These are phyloP conservation scores for Fusarium napiforme DNA, from an alignment of 2,329 filamentous ascomycete genomes.

Conservation along the genomic window DNA sequence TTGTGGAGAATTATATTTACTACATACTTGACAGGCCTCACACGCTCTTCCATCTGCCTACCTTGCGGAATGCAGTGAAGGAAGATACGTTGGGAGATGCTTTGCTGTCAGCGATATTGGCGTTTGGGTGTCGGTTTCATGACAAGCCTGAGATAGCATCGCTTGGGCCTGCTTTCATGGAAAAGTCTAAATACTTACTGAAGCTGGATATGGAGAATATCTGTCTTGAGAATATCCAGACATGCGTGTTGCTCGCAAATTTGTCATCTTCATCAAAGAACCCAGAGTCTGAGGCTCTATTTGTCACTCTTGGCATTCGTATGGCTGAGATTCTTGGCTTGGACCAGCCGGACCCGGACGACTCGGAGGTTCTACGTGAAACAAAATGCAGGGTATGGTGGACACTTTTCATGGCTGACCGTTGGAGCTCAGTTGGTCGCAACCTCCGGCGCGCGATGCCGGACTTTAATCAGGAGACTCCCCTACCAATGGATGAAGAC, in stretches of 20 bases:
- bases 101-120: neutral
- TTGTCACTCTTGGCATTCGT: slow-evolving; percentile 4
- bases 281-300: slow-evolving; percentile 9
- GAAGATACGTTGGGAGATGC: neutral
- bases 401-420: slow-evolving; percentile 11
- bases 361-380: slow-evolving; percentile 3
- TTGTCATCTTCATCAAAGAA: slow-evolving; percentile 6
- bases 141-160: neutral
- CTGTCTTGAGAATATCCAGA: slow-evolving; percentile 14
- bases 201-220: slow-evolving; percentile 10
- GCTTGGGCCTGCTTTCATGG: slow-evolving; percentile 2
- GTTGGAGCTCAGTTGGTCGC: slow-evolving; percentile 10
- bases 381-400: slow-evolving; percentile 18
- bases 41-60: neutral
- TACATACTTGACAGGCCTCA: slow-evolving; percentile 13
- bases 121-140: slow-evolving; percentile 10
- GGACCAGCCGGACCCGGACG: neutral
- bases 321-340: slow-evolving; percentile 11
- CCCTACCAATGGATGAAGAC: slow-evolving; percentile 14
- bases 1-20: slow-evolving; percentile 15
- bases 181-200: neutral
- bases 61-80: neutral
- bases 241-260: slow-evolving; percentile 4
- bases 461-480: slow-evolving; percentile 8
- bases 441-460: slow-evolving; percentile 13